Evolutionary conservation across 2,329 filamentous ascomycete genomes (phyloP).

Genomic region (Zasmidium angulare): DNA sequence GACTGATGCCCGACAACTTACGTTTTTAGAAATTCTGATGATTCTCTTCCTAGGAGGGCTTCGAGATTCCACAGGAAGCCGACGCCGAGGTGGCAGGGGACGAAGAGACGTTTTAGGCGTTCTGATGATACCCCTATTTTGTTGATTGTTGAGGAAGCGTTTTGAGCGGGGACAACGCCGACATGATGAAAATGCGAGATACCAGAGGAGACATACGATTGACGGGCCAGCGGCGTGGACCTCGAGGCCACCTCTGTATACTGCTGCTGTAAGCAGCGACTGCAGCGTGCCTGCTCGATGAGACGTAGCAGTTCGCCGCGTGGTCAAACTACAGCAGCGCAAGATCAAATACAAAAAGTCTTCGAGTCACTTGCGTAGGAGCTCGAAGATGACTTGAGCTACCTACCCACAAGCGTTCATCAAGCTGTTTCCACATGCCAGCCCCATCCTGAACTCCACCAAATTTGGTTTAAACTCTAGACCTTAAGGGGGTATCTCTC

Average conservation of each 20-base stretch:
- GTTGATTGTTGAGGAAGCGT: conserved; percentile 2
- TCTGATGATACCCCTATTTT: conserved; percentile 18
- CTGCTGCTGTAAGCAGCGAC: not conserved
- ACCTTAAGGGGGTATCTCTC: not conserved
- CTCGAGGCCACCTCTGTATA: not conserved
- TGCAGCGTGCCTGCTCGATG: not conserved
- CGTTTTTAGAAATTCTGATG: conserved; percentile 6
- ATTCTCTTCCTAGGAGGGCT: conserved; percentile 49
- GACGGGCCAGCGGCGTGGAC: not conserved
- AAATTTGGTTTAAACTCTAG: too few species aligned
- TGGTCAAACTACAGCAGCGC: not conserved
- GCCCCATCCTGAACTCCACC: not conserved
- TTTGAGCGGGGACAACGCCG: conserved; percentile 1
- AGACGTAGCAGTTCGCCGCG: not conserved
- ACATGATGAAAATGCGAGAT: conserved; percentile 1
- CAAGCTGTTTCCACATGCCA: too few species aligned
- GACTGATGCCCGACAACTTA: not conserved
- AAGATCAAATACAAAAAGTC: not conserved
- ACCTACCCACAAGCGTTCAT: too few species aligned
- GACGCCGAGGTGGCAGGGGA: conserved; percentile 61
- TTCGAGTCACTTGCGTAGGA: too few species aligned
- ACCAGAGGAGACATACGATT: not conserved
- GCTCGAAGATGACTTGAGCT: too few species aligned
- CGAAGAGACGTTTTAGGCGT: conserved; percentile 71
- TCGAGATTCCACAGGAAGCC: conserved; percentile 82